Conservation (phyloP, 78 protist genomes). For the Cavenderia fasciculata region DNA sequence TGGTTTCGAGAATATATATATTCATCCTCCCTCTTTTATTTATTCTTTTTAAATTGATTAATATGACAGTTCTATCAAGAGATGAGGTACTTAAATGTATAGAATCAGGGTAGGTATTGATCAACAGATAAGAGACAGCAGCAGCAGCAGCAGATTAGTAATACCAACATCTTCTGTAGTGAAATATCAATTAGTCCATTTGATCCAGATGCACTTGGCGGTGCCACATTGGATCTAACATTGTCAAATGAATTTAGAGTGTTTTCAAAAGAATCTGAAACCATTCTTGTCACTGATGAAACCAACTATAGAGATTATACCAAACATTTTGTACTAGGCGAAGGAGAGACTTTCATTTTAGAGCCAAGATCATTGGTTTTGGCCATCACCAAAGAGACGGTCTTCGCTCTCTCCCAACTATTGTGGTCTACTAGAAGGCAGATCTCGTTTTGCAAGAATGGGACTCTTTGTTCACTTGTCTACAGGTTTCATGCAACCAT, state of each 20-base stretch:
- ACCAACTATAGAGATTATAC: conserved; percentile 86
- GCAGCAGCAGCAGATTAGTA: background rate
- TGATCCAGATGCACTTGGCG: conserved; percentile 52
- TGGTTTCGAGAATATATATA: too few relatives aligned
- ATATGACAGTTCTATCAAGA: conserved; percentile 77
- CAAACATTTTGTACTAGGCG: conserved; percentile 41
- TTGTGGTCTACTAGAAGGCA: conserved; percentile 89
- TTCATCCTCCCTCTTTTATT: too few relatives aligned
- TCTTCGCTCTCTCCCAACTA: conserved; percentile 67
- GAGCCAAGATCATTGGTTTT: conserved; percentile 80
- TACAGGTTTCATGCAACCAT: conserved; percentile 91
- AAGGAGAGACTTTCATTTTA: conserved; percentile 76
- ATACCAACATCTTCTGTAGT: conserved; percentile 2
- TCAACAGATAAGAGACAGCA: too few relatives aligned
- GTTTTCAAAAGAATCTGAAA: conserved; percentile 18
- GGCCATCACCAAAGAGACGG: conserved; percentile 87
- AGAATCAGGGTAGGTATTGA: conserved; percentile 22
- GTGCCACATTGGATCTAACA: conserved; percentile 86
- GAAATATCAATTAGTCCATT: conserved; percentile 81
- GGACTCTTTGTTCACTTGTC: conserved; percentile 89
- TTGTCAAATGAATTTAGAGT: conserved; percentile 88
- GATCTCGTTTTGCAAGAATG: conserved; percentile 88
- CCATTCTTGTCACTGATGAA: conserved; percentile 39
- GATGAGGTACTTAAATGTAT: conserved; percentile 70
- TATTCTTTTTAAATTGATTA: too few relatives aligned